A percentile compares a stretch with the other conserved stretches of the same genome.
These are phyloP conservation scores for Scleroderma citrinum DNA, from an alignment of 768 basidiomycete species.

Conservation along the genomic window DNA sequence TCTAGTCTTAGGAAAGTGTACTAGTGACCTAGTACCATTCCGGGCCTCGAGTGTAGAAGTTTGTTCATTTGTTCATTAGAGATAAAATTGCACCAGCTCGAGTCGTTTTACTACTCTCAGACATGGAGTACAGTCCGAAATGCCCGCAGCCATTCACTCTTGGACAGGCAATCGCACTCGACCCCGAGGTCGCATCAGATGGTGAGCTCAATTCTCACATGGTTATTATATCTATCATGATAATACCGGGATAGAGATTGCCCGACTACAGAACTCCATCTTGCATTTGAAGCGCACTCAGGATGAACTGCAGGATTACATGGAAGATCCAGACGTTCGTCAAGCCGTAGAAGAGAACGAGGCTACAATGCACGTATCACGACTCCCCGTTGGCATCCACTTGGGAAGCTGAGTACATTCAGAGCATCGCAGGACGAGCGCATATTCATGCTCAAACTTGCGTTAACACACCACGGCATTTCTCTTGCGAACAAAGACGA, in stretches of 20 bases:
- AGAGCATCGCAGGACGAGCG: constrained; percentile 80
- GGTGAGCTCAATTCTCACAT: constrained; percentile 38
- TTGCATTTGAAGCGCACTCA: constrained; percentile 60
- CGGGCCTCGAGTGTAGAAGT: too few species aligned
- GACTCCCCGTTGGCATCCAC: constrained; percentile 26
- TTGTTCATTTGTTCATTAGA: too few species aligned
- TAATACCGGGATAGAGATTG: constrained; percentile 48
- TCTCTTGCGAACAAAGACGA: not conserved
- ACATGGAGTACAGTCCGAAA: constrained; percentile 62
- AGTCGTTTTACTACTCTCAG: not conserved
- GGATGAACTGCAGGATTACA: constrained; percentile 42
- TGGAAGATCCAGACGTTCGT: constrained; percentile 52
- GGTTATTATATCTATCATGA: not conserved
- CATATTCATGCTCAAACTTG: constrained; percentile 60
- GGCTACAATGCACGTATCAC: constrained; percentile 48
- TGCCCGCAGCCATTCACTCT: constrained; percentile 74
- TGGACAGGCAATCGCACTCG: constrained; percentile 54
- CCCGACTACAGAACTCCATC: constrained; percentile 69
- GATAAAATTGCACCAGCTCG: not conserved
- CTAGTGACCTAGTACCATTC: too few species aligned
- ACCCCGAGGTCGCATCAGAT: constrained; percentile 63
- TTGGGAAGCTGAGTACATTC: constrained; percentile 10
- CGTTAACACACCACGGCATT: constrained; percentile 57
- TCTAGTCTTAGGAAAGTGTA: too few species aligned
- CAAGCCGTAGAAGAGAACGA: constrained; percentile 69